Evolutionary conservation across 2,329 filamentous ascomycete species (phyloP), one percentile per base, ranked within the genome.

Genomic region (Hirsutella minnesotensis): DNA sequence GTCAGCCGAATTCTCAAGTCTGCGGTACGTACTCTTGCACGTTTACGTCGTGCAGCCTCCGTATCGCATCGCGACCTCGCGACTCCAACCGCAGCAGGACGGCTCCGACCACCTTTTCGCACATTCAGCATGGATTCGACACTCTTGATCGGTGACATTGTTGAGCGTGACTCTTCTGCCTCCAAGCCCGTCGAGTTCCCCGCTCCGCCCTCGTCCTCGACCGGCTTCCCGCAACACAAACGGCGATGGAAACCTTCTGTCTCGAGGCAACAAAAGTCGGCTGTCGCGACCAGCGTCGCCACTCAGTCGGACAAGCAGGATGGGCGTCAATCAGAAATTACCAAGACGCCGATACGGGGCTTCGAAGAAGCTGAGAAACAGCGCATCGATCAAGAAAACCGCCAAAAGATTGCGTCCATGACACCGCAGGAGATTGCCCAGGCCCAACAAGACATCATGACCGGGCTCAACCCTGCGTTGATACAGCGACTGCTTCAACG

Each of bases 161-260:
- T 83, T 54, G 90, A 96, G 66, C 83, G 85, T 48, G 73, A 78
- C 37, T 63, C 75, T 21, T 62, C 68, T 13, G 62, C 69, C 20
- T 69, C 77, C 19, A 80, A 77, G 48, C 72, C 83, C 4, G 80
- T 82, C 13, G 71, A 72, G 38, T 65, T 76, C 34, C 76, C 75
- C 41, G 63, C 67, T 9, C 66, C 69, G 18, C 47, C 56, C 29
- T 46, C 54, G 22, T 60, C 63, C 3, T 62, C 69, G 4, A 79
- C 76, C 12, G 92, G 92, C 1, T 96, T 96, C 52, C 92, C 92
- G n/a, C 78, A 81, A 45, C 89, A 88, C 60, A 92, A 84, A 61
- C 87, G 85, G 59, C 79, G 89, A 50, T 72, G 70, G 44, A 74
- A 75, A 44, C 64, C 76, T 8, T 95, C 88, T 2, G 75, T 83